Percentiles rank a stretch among this genome's conserved stretches.
Evolutionary conservation across 768 basidiomycete species (phyloP).

Genomic region (Rhizopogon sp.): DNA sequence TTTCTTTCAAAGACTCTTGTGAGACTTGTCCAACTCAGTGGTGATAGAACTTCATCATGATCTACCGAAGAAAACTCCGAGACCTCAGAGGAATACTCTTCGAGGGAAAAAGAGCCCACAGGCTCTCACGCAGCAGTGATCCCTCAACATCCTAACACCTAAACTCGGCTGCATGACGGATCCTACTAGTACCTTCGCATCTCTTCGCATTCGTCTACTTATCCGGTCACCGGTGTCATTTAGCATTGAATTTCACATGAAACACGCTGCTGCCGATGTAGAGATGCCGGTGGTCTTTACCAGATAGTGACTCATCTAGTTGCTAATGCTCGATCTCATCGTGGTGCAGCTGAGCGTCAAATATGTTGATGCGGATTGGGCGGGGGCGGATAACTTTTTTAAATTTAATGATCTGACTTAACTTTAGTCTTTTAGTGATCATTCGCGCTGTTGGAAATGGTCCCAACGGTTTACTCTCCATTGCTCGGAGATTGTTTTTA

Average conservation of each 20-base stretch:
- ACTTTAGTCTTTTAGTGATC: slow-evolving; percentile 4
- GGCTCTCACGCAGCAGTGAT: not conserved
- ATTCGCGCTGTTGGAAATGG: not conserved
- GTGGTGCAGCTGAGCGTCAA: not conserved
- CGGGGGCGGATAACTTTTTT: not conserved
- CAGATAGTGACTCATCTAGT: not conserved
- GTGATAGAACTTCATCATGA: not conserved
- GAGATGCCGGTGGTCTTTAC: not conserved
- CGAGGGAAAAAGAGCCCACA: not conserved
- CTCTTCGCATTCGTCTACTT: not conserved
- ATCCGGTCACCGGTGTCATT: not conserved
- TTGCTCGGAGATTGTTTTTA: not conserved
- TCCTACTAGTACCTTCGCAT: not conserved
- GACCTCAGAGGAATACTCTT: not conserved
- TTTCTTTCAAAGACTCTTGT: not conserved
- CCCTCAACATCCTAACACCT: slow-evolving; percentile 1
- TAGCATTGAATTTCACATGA: not conserved
- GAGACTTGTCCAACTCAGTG: not conserved
- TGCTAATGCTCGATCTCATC: not conserved
- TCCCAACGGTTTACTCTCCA: not conserved
- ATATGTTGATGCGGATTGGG: not conserved
- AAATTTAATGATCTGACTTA: slow-evolving; percentile 1
- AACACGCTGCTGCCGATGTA: not conserved
- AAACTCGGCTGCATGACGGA: slow-evolving; percentile 1
- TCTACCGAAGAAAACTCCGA: not conserved